Evolutionary conservation across 257 asterid species (phyloP).

Genomic region (Solanum tarijense): DNA sequence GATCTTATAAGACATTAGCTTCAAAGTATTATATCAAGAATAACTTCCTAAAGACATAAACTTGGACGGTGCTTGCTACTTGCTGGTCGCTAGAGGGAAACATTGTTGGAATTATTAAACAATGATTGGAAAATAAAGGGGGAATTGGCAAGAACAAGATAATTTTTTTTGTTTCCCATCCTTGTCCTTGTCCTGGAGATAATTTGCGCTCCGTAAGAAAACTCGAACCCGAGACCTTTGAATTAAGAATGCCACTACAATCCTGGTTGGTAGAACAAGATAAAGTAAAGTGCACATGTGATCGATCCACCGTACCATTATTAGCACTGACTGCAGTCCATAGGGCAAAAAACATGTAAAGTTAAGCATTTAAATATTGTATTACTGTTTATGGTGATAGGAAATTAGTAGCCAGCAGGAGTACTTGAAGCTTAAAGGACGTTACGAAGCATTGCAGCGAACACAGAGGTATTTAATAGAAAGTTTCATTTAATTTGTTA

Average conservation of each 20-base stretch:
- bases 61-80: not conserved
- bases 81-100: not conserved
- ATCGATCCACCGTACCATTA: not conserved
- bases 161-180: not conserved
- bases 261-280: not conserved
- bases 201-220: no score
- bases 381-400: constrained; percentile 14
- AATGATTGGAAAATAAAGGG: not conserved
- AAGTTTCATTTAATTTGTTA: not conserved
- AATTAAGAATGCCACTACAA: no score
- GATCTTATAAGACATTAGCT: no score
- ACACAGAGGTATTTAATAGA: constrained; percentile 56
- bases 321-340: not conserved
- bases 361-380: not conserved
- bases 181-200: not conserved
- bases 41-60: not conserved
- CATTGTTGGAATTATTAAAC: not conserved
- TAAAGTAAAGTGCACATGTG: not conserved
- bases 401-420: constrained; percentile 99
- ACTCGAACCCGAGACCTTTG: no score
- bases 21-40: not conserved
- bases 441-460: constrained; percentile 91
- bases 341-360: not conserved
- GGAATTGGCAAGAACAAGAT: not conserved
- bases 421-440: constrained; percentile 88